phyloP scores from a whole-genome alignment of 768 basidiomycete species.

The Lentinula raphanica region DNA sequence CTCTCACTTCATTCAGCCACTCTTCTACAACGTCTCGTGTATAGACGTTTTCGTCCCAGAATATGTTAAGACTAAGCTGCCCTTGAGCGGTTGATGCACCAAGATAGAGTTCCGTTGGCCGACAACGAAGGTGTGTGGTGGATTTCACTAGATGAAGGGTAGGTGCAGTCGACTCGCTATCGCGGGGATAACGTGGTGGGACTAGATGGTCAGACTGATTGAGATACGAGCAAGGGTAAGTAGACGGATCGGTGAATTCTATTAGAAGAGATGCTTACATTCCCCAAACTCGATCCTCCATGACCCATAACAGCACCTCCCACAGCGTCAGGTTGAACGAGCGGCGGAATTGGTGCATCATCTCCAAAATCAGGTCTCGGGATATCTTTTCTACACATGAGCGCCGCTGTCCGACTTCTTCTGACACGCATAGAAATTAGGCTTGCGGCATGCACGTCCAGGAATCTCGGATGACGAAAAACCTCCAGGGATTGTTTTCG shows the following conservation, averaged over 20 bases:
- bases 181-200: slow-evolving; percentile 4
- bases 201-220: slow-evolving; percentile 13
- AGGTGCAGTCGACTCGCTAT: slow-evolving; percentile 11
- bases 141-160: slow-evolving; percentile 9
- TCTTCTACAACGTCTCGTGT: slow-evolving; percentile 24
- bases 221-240: neutral
- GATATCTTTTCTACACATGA: slow-evolving; percentile 17
- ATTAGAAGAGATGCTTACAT: slow-evolving; percentile 23
- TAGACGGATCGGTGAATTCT: neutral
- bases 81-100: slow-evolving; percentile 17
- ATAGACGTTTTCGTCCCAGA: slow-evolving; percentile 29
- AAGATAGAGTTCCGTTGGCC: slow-evolving; percentile 29
- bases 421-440: slow-evolving; percentile 21
- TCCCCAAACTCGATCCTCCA: slow-evolving; percentile 36
- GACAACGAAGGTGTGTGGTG: slow-evolving; percentile 20
- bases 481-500: slow-evolving; percentile 28
- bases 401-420: slow-evolving; percentile 17
- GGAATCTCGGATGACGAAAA: slow-evolving; percentile 41
- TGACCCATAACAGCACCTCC: slow-evolving; percentile 21
- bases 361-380: slow-evolving; percentile 13
- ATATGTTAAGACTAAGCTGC: slow-evolving; percentile 17
- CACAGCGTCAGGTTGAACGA: slow-evolving; percentile 6
- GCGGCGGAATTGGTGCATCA: slow-evolving; percentile 1
- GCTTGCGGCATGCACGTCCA: slow-evolving; percentile 32
- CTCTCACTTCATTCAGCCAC: slow-evolving; percentile 29